Base-by-base conservation (phyloP, 139 green algal species). In the Desmodesmus armatus region DNA sequence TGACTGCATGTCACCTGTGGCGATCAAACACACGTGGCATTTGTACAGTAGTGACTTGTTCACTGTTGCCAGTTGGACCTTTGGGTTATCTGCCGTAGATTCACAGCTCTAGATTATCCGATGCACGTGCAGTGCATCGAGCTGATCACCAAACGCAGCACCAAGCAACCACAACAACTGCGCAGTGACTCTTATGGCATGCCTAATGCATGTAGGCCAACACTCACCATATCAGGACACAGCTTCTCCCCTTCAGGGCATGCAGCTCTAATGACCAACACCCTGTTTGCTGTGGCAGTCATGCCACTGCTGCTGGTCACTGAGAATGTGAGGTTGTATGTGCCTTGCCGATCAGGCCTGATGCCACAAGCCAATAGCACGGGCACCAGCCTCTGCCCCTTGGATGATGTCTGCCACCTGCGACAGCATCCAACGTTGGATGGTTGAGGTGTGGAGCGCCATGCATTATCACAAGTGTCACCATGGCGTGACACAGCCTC, bases 191-290 rank as follows among this genome's bases (percentile, higher is more conserved):
- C 11, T 63, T 63, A 15, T 58, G 13, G 47, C 47, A 13, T 58
- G 17, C 13, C 13, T 13, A 13, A 23, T 13, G 13, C 47, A 58
- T 58, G 17, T 13, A 13, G 13, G 17, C 17, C 17, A 13, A 13
- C 17, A 67, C 62, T 31, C 3, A 74, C 62, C 82, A 78, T 53
- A 62, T 86, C 77, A n/a, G 47, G 3, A 43, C 89, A 92, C 21
- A 92, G 55, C 44, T 5, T 27, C 79, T 92, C 78, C 21, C 89
- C 89, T 9, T 35, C 33, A 1, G 73, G 23, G 60, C 89, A 92
- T 19, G 76, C 70, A 7, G 76, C 63, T 49, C 29, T 29, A 27
- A 90, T 62, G 2, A 53, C 13, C 3, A 90, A 21, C 25, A 15
- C 47, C 9, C 87, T 75, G 3, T 4, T 62, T 0, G 62, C 78